A percentile compares a stretch with the other conserved stretches of the same genome.
phyloP scores from a whole-genome alignment of 2,329 filamentous ascomycete genomes.

The Falciphora oryzae region DNA sequence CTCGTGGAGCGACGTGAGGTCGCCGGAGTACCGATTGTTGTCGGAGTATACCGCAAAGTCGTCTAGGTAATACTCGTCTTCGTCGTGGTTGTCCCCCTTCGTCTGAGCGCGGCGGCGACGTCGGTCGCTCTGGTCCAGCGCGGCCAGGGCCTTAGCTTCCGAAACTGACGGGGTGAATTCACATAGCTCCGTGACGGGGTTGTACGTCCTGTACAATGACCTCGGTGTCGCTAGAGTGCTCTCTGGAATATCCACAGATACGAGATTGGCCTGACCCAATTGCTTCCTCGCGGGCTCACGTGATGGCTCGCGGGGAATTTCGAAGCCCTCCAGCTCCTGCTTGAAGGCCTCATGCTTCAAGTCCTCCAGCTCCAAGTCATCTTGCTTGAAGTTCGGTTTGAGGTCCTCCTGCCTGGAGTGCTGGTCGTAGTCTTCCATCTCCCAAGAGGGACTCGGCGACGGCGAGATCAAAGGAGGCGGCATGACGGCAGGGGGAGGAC shows the following conservation, averaged over 20 bases:
- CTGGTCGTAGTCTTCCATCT: not conserved
- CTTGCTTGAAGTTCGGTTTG: not conserved
- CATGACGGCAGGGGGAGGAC: not conserved
- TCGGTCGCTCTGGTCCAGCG: not conserved
- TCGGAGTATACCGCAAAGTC: slow-evolving; percentile 54
- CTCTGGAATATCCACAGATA: slow-evolving; percentile 11
- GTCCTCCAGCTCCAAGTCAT: not conserved
- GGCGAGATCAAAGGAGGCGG: not conserved
- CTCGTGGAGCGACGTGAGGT: slow-evolving; percentile 51
- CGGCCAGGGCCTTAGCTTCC: not conserved
- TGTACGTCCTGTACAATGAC: slow-evolving; percentile 4
- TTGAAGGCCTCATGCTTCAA: not conserved
- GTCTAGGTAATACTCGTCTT: slow-evolving; percentile 36
- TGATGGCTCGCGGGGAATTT: not conserved
- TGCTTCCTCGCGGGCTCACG: no score
- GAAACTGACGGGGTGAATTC: not conserved
- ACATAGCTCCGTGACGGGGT: not conserved
- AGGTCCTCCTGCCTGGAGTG: not conserved
- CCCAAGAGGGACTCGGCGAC: not conserved
- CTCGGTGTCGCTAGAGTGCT: slow-evolving; percentile 4
- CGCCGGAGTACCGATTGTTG: slow-evolving; percentile 28
- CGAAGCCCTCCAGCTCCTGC: not conserved
- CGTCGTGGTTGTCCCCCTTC: slow-evolving; percentile 7
- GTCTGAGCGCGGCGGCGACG: not conserved
- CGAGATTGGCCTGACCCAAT: not conserved